Evolutionary conservation across 495 filamentous ascomycete genomes (phyloP), one percentile per base, ranked within the genome.

Genomic region (Staphylotrichum longicolle): DNA sequence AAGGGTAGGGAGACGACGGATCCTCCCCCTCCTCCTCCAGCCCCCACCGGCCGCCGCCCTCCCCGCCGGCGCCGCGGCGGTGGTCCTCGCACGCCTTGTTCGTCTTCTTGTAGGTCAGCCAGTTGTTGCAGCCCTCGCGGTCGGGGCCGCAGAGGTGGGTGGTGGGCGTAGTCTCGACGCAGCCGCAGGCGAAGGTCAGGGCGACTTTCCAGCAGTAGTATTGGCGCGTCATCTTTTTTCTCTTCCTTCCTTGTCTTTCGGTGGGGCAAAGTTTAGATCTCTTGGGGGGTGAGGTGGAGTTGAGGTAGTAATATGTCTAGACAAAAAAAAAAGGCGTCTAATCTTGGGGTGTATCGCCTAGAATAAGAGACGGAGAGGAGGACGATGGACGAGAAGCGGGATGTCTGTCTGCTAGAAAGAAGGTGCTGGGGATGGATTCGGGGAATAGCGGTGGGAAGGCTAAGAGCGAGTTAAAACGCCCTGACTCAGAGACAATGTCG

Each of bases 151-250:
- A 70, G 15, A 40, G 51, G 60, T 72, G 69, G 6, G 57, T 27
- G 6, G 65, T 65, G 1, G 58, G 27, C 1, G 67, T 58, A 41
- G 20, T 12, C 14, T 61, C 58, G 51, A 37, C 34, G 56, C 68
- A 70, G 57, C 70, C 70, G 58, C 70, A 72, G 35, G 39, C n/a
- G 58, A 46, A 72, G 34, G 61, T 60, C 9, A 72, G 57, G 47
- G 40, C 27, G 40, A 72, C 62, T 20, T 55, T 61, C 70, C 70
- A 72, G 68, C 70, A 72, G 56, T 39, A 72, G 60, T 55, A 61
- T 40, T 60, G 52, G 32, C 58, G 57, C 66, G 65, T 68, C 15
- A 54, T 67, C 20, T 10, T 7, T 55, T n/a, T 45, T 45, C 42
- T 45, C 14, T 45, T 3, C 1, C 42, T 37, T 30, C 15, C 12